phyloP scores from a whole-genome alignment of 352 stramenopile species.

The Phytophthora boehmeriae region DNA sequence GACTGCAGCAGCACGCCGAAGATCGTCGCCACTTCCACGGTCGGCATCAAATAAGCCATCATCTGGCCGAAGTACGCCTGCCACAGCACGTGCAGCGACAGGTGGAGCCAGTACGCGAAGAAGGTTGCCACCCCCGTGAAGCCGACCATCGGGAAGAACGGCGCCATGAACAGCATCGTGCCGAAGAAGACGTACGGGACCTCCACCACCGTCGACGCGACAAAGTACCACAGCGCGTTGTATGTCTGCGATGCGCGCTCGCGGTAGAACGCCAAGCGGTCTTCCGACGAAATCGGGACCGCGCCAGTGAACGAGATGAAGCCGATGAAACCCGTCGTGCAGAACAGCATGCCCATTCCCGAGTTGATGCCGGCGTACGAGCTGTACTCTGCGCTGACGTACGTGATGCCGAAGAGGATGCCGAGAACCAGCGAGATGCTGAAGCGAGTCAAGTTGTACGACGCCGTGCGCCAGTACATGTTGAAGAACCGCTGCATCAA shows the following conservation, averaged over 20 bases:
- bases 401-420: slow-evolving; percentile 70
- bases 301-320: not conserved
- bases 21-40: not conserved
- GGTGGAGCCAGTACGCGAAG: not conserved
- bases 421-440: slow-evolving; percentile 65
- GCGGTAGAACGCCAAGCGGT: not conserved
- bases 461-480: slow-evolving; percentile 52
- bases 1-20: not conserved
- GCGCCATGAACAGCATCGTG: slow-evolving; percentile 33
- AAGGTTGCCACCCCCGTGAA: not conserved
- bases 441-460: slow-evolving; percentile 42
- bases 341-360: slow-evolving; percentile 71
- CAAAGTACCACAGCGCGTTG: slow-evolving; percentile 1
- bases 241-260: not conserved
- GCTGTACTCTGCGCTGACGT: slow-evolving; percentile 31
- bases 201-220: not conserved
- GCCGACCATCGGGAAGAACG: slow-evolving; percentile 34
- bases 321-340: slow-evolving; percentile 69
- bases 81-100: slow-evolving; percentile 32
- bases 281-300: not conserved
- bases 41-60: slow-evolving; percentile 17
- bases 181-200: not conserved
- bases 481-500: slow-evolving; percentile 13
- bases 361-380: slow-evolving; percentile 5
- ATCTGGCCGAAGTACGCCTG: slow-evolving; percentile 37